Evolutionary conservation across 441 rosid species (phyloP).

Genomic region (Adansonia madagascariensis): DNA sequence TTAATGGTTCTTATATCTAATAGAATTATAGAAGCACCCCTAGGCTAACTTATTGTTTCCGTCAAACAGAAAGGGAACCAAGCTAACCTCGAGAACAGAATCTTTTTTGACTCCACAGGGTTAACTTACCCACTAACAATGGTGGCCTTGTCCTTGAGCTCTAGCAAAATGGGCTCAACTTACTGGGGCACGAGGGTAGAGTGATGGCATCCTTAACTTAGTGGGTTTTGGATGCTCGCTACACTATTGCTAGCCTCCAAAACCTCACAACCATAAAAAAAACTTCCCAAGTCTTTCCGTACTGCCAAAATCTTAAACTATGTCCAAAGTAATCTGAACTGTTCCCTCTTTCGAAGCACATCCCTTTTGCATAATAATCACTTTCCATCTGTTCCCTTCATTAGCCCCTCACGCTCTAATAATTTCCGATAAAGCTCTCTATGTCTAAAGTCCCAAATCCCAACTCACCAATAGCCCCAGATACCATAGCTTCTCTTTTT

Average conservation of each 20-base stretch:
- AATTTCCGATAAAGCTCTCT: not conserved
- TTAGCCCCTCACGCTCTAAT: conserved; percentile 18
- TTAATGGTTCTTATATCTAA: too few species aligned
- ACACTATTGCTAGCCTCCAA: not conserved
- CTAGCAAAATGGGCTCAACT: not conserved
- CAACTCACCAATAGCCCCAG: not conserved
- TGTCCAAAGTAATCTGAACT: not conserved
- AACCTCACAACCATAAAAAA: not conserved
- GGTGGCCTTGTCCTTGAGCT: not conserved
- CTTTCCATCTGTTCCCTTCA: conserved; percentile 26
- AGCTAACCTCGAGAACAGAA: not conserved
- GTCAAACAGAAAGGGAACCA: not conserved
- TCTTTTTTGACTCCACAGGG: not conserved
- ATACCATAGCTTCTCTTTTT: not conserved
- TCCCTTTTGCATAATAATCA: conserved; percentile 20
- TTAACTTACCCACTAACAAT: not conserved
- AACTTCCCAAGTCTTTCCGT: conserved; percentile 3
- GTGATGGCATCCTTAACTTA: not conserved
- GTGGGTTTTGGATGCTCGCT: not conserved
- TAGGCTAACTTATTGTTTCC: not conserved
- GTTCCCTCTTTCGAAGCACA: not conserved
- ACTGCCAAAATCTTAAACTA: not conserved
- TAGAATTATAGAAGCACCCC: not conserved
- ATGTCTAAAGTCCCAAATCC: not conserved
- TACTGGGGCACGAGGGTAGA: not conserved